These are phyloP conservation scores for Golubevia pallescens DNA, from an alignment of 1,284 basidiomycete genomes.

Conservation along the genomic window DNA sequence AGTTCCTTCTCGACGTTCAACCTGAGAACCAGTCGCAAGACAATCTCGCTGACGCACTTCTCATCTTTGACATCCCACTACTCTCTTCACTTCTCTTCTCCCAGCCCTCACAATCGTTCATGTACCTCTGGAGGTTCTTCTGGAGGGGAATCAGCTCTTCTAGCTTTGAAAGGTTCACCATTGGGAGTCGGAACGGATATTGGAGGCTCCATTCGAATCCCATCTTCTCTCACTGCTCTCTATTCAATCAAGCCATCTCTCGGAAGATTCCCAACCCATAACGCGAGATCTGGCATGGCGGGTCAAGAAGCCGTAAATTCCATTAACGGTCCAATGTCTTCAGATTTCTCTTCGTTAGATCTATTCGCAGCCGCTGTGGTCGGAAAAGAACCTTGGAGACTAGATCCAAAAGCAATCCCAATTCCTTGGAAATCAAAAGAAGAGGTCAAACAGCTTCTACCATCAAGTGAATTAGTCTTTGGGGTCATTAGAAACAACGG, in stretches of 20 bases:
- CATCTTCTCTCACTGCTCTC: conserved; percentile 19
- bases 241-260: conserved; percentile 36
- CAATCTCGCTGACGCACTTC: too few relatives aligned
- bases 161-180: conserved; percentile 33
- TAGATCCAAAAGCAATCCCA: conserved; percentile 33
- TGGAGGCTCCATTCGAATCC: conserved; percentile 25
- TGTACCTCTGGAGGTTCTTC: conserved; percentile 41
- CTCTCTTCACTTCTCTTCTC: conserved; percentile 1
- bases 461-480: conserved; percentile 62
- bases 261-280: conserved; percentile 27
- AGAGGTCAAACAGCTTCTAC: too few relatives aligned
- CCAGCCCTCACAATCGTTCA: conserved; percentile 26
- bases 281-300: conserved; percentile 24
- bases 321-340: conserved; percentile 39
- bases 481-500: conserved; percentile 74
- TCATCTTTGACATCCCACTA: background rate
- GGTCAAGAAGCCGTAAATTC: conserved; percentile 31
- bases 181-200: conserved; percentile 42
- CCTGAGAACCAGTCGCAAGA: too few relatives aligned
- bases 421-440: conserved; percentile 26
- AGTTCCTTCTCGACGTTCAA: too few relatives aligned
- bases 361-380: conserved; percentile 32
- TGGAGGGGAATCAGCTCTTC: conserved; percentile 40
- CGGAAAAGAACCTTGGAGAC: conserved; percentile 26
- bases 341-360: conserved; percentile 20